Evolutionary conservation across 2,329 filamentous ascomycete species (phyloP), one percentile per base, ranked within the genome.

Genomic region (Fusarium pseudoanthophilum): DNA sequence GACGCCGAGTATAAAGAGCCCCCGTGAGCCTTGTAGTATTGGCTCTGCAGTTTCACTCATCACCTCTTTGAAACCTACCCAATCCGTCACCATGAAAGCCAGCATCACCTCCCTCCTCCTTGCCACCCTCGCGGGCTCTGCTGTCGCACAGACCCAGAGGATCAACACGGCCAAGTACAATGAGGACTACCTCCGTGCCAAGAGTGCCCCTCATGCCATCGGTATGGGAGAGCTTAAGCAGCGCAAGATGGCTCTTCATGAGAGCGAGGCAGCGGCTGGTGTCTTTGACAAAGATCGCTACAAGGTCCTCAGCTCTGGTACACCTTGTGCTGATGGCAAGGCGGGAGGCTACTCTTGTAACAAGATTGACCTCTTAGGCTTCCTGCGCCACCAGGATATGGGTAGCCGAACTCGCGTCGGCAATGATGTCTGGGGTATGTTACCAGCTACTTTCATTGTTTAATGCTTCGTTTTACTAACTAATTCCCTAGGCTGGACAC

Each of bases 281-380:
- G 63, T 66, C 18, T 66, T 66, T 4, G 63, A 66, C 36, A 66
- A 66, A n/a, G 63, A 66, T 20, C 63, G 63, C 15, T 66, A 66
- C 30, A 66, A 65, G 11, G 46, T 42, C 2, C 57, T 66, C 11
- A n/a, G 48, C n/a, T 66, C 63, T 7, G 30, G 34, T 7, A 66
- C 63, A 5, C 21, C 63, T 32, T 66, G 63, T 10, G 18, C 61
- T 1, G 36, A 39, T 7, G 63, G 63, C 0, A 66, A 65, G n/a
- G 60, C 63, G 0, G 60, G 60, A 0, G 63, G 32, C 1, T 66
- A 66, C 28, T 66, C 63, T n/a, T 66, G 63, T 37, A 58, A 65
- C 24, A 66, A 66, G 4, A 5, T 66, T 18, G 60, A 66, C 18
- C 48, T 66, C 7, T 26, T n/a, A 40, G 63, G 63, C 0, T 66